A percentile compares a stretch with the other conserved stretches of the same genome.
These are phyloP conservation scores for Hypoxylon crocopeplum DNA, from an alignment of 495 filamentous ascomycete species.

Conservation along the genomic window DNA sequence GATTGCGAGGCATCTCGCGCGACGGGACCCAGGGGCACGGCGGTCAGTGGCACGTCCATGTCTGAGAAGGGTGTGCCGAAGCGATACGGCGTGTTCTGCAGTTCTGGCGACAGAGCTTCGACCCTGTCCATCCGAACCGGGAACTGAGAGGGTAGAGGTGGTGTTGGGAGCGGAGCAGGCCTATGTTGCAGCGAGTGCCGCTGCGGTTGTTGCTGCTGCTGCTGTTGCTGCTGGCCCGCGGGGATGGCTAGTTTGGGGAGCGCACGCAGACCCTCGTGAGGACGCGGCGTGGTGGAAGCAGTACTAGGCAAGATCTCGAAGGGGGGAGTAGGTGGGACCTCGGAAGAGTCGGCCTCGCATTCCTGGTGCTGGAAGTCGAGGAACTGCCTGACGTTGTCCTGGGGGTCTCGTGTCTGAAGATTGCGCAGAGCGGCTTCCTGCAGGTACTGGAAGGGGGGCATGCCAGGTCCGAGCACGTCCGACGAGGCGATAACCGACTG, in stretches of 20 bases:
- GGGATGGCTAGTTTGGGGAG: slow-evolving; percentile 68
- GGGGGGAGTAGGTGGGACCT: slow-evolving; percentile 61
- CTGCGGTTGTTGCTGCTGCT: slow-evolving; percentile 42
- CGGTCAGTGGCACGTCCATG: slow-evolving; percentile 86
- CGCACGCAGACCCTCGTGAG: slow-evolving; percentile 57
- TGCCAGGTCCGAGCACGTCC: slow-evolving; percentile 76
- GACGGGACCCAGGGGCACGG: slow-evolving; percentile 71
- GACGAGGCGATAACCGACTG: slow-evolving; percentile 91
- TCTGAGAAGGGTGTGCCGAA: slow-evolving; percentile 85
- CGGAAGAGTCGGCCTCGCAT: slow-evolving; percentile 53
- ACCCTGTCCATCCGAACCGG: slow-evolving; percentile 61
- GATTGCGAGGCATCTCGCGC: slow-evolving; percentile 80
- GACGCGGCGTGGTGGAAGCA: slow-evolving; percentile 32
- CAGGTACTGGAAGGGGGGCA: slow-evolving; percentile 68
- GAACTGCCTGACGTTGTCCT: slow-evolving; percentile 91
- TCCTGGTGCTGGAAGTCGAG: slow-evolving; percentile 76
- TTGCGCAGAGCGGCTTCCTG: slow-evolving; percentile 73
- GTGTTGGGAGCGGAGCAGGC: slow-evolving; percentile 3
- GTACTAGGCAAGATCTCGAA: slow-evolving; percentile 55
- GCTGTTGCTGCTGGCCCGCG: slow-evolving; percentile 37
- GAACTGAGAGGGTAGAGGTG: slow-evolving; percentile 38
- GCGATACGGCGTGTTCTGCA: slow-evolving; percentile 66
- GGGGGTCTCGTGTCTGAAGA: slow-evolving; percentile 76
- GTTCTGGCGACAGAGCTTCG: slow-evolving; percentile 54
- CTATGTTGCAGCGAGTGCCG: slow-evolving; percentile 26